Conservation (phyloP, 768 basidiomycete genomes). For the Leccinum olivaceopallidum region DNA sequence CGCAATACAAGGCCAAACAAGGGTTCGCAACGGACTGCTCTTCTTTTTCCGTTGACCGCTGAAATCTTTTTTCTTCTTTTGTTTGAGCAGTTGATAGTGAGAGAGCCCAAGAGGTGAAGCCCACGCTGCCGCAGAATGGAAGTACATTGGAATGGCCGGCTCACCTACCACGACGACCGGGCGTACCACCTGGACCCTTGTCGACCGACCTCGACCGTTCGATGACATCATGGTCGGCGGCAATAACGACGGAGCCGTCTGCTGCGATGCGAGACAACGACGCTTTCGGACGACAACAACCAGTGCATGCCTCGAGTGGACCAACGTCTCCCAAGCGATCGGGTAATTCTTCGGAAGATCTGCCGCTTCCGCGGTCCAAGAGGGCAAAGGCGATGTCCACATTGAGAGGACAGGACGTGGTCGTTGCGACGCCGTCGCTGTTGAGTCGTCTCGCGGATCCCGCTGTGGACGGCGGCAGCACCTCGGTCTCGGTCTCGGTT, state of each 20-base stretch:
- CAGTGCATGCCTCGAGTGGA: neutral
- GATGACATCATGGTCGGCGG: slow-evolving; percentile 11
- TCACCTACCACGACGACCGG: slow-evolving; percentile 30
- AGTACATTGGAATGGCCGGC: slow-evolving; percentile 22
- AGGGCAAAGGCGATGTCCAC: slow-evolving; percentile 26
- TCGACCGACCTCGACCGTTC: slow-evolving; percentile 15
- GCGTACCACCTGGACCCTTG: slow-evolving; percentile 12
- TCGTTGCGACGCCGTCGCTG: slow-evolving; percentile 36
- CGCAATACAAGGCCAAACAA: slow-evolving; percentile 47
- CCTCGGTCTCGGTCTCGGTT: neutral
- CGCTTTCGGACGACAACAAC: slow-evolving; percentile 4
- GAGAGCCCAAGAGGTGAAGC: slow-evolving; percentile 17
- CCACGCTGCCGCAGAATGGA: slow-evolving; percentile 15
- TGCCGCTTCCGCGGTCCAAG: slow-evolving; percentile 38
- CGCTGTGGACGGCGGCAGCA: slow-evolving; percentile 14
- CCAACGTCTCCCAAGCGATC: slow-evolving; percentile 28
- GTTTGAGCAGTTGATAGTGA: slow-evolving; percentile 46
- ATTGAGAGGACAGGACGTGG: slow-evolving; percentile 26
- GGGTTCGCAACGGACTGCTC: slow-evolving; percentile 56
- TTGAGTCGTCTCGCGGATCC: slow-evolving; percentile 42
- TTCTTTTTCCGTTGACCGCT: slow-evolving; percentile 38
- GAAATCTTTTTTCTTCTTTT: slow-evolving; percentile 38
- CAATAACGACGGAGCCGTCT: slow-evolving; percentile 11
- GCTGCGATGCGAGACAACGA: slow-evolving; percentile 15
- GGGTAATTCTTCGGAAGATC: slow-evolving; percentile 30